These are phyloP conservation scores for Ustilago loliicola DNA, from an alignment of 1,284 basidiomycete genomes.

Conservation along the genomic window DNA sequence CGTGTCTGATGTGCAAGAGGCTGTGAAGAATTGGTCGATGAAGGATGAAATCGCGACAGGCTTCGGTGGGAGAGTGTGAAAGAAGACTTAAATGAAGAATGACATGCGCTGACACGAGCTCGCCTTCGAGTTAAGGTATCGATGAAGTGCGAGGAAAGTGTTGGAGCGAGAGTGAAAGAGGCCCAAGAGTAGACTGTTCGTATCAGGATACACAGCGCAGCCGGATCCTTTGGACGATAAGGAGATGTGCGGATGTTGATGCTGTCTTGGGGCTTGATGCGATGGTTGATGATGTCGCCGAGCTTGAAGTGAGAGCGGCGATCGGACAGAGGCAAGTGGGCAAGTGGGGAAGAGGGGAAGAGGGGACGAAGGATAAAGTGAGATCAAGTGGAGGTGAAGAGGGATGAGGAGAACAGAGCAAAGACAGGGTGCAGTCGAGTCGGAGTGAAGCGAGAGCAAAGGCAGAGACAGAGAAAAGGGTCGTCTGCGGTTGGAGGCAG, in stretches of 20 bases:
- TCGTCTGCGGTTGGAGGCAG: not conserved
- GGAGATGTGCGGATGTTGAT: not conserved
- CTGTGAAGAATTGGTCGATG: not conserved
- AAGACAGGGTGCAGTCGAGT: not conserved
- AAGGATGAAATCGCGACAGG: not conserved
- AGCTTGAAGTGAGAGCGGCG: not conserved
- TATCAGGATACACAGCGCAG: not conserved
- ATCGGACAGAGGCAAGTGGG: not conserved
- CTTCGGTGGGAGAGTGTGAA: not conserved
- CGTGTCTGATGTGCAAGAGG: not conserved
- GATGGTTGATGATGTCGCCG: not conserved
- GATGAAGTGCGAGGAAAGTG: not conserved
- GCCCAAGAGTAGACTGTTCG: not conserved
- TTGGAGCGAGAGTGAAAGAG: not conserved
- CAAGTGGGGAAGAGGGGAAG: not conserved
- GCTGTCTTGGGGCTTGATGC: not conserved
- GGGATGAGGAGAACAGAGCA: not conserved
- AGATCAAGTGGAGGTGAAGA: not conserved
- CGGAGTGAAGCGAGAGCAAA: not conserved
- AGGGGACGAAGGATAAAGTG: not conserved
- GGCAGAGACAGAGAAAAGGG: not conserved
- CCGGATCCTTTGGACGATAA: conserved; percentile 2
- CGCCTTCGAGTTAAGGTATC: not conserved
- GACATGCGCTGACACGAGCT: not conserved
- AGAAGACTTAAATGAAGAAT: conserved; percentile 5